phyloP scores from a whole-genome alignment of 768 basidiomycete species.

The Hypholoma sublateritium region DNA sequence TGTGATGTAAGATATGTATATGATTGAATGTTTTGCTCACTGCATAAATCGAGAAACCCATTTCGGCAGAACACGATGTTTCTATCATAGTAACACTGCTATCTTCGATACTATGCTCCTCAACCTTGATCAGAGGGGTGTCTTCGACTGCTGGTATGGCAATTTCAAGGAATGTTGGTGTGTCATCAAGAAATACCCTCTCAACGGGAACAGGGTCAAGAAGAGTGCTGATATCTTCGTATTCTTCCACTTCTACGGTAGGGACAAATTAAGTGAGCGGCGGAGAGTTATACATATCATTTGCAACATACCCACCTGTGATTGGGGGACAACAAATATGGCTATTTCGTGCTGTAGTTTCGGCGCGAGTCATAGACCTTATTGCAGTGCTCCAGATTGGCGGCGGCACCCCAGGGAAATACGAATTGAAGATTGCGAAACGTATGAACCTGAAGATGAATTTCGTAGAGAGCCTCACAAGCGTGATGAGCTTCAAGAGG shows the following conservation, averaged over 20 bases:
- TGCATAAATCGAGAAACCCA: conserved; percentile 9
- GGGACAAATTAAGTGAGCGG: not conserved
- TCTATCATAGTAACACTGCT: not conserved
- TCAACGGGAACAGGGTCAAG: not conserved
- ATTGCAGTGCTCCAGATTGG: conserved; percentile 6
- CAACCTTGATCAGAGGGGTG: not conserved
- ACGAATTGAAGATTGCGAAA: conserved; percentile 7
- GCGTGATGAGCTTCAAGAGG: not conserved
- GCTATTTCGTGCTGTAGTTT: not conserved
- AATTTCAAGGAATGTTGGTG: not conserved
- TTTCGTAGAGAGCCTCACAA: not conserved
- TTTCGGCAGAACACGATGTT: not conserved
- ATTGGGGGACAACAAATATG: not conserved
- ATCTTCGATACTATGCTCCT: not conserved
- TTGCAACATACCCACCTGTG: not conserved
- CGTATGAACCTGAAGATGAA: conserved; percentile 1
- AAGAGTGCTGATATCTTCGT: not conserved
- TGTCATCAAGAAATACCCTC: not conserved
- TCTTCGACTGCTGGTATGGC: not conserved
- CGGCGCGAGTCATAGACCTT: not conserved
- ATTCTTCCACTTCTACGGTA: not conserved
- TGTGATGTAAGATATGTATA: too few species aligned
- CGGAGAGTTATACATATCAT: not conserved
- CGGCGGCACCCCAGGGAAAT: conserved; percentile 11
- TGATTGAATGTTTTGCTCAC: not conserved